Conservation (phyloP, 2,329 filamentous ascomycete genomes). For the Aspergillus sp. region DNA sequence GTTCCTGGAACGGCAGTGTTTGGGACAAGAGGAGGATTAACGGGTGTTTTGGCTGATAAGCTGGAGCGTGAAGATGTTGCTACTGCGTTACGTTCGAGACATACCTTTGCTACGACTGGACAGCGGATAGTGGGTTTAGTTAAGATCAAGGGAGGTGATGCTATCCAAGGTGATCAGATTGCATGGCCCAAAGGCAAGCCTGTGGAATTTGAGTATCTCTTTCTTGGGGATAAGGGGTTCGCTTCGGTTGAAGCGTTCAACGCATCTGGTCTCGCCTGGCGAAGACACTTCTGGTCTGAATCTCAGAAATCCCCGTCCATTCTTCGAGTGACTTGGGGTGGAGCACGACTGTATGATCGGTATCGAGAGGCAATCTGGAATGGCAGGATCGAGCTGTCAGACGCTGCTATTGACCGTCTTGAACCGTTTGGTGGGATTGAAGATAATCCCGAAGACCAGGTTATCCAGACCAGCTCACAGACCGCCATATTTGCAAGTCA, state of each 20-base stretch:
- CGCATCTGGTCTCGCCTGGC: constrained; percentile 7
- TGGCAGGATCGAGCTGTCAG: constrained; percentile 4
- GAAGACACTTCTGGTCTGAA: constrained; percentile 7
- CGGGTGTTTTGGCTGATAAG: constrained; percentile 3
- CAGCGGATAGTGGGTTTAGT: constrained; percentile 7
- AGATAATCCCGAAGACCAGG: constrained; percentile 5
- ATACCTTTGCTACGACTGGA: constrained; percentile 9
- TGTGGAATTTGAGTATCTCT: constrained; percentile 5
- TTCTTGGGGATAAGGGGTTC: constrained; percentile 7
- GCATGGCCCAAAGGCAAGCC: not conserved
- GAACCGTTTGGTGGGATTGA: constrained; percentile 7
- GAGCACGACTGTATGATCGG: constrained; percentile 9
- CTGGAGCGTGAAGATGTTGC: constrained; percentile 4
- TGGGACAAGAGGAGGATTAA: constrained; percentile 9
- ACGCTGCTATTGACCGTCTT: not conserved
- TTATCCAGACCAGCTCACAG: not conserved
- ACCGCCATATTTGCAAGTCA: constrained; percentile 4
- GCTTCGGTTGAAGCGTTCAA: constrained; percentile 9
- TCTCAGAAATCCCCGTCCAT: not conserved
- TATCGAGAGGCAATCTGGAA: constrained; percentile 10
- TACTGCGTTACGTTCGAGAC: constrained; percentile 1
- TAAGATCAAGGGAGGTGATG: not conserved
- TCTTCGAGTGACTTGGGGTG: constrained; percentile 8
- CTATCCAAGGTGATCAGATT: constrained; percentile 8
- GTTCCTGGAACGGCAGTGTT: constrained; percentile 9